Percentiles rank a stretch among this genome's conserved stretches.
Conservation (phyloP, 2,329 filamentous ascomycete genomes). For the Penicillium sclerotigenum region DNA sequence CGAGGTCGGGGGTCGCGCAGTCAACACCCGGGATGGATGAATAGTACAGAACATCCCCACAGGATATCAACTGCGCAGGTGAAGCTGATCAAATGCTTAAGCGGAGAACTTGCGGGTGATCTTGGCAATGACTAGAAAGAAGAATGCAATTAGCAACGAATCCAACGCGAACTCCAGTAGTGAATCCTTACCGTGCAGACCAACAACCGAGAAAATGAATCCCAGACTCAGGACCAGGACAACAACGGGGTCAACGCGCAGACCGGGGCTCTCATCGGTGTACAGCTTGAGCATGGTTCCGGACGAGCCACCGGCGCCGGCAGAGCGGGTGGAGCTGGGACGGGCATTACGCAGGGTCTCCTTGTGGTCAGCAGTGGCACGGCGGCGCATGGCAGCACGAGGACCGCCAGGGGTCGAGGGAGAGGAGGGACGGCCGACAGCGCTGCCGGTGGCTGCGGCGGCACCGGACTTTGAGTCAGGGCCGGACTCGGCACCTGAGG, state of each 20-base stretch:
- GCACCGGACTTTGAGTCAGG: slow-evolving; percentile 44
- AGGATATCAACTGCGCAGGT: not conserved
- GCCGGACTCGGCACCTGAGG: slow-evolving; percentile 46
- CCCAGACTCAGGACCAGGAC: slow-evolving; percentile 94
- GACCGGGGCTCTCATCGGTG: slow-evolving; percentile 94
- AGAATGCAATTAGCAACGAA: slow-evolving; percentile 13
- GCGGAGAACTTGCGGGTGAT: slow-evolving; percentile 80
- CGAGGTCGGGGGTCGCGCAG: slow-evolving; percentile 2
- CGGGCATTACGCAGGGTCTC: slow-evolving; percentile 93
- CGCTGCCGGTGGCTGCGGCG: slow-evolving; percentile 62
- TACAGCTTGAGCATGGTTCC: slow-evolving; percentile 99
- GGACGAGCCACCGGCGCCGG: slow-evolving; percentile 91
- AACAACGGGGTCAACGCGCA: slow-evolving; percentile 97
- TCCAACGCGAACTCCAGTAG: not conserved
- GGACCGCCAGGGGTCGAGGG: slow-evolving; percentile 89
- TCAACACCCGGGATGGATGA: not conserved
- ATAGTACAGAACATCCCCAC: not conserved
- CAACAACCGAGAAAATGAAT: slow-evolving; percentile 98
- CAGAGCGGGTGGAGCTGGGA: slow-evolving; percentile 86
- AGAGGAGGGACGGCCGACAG: slow-evolving; percentile 74
- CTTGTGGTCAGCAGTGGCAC: slow-evolving; percentile 94
- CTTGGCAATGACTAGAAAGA: slow-evolving; percentile 79
- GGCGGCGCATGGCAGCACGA: slow-evolving; percentile 90
- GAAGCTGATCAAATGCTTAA: slow-evolving; percentile 32
- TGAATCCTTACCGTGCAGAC: slow-evolving; percentile 78